Conservation (phyloP, 1,284 basidiomycete species). For the Quambalaria eucalypti region DNA sequence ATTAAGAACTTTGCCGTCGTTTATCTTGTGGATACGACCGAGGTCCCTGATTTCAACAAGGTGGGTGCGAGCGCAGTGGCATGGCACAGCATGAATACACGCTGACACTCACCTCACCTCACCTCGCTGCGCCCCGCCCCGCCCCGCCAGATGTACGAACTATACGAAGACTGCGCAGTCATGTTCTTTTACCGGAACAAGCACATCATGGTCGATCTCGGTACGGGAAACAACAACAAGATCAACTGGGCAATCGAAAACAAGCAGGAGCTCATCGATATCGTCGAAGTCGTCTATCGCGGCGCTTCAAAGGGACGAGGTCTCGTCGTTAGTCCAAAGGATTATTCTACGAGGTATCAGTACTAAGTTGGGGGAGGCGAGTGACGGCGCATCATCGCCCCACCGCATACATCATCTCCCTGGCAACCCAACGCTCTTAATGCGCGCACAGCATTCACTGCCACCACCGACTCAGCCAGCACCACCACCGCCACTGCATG, state of each 20-base stretch:
- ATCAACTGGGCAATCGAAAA: constrained; percentile 53
- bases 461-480: too few species aligned
- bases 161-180: constrained; percentile 27
- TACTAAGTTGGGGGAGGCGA: too few species aligned
- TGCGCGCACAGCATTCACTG: too few species aligned
- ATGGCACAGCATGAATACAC: too few species aligned
- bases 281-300: constrained; percentile 95
- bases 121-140: neutral
- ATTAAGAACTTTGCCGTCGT: constrained; percentile 98
- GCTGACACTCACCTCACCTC: neutral
- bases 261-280: constrained; percentile 67
- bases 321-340: constrained; percentile 94
- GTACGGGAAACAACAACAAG: constrained; percentile 99
- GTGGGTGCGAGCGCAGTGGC: constrained; percentile 4
- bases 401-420: too few species aligned
- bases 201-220: constrained; percentile 99
- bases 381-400: too few species aligned
- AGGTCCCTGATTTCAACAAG: constrained; percentile 95
- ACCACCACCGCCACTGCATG: too few species aligned
- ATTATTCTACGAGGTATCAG: constrained; percentile 36
- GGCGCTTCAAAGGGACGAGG: constrained; percentile 95
- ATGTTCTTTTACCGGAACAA: constrained; percentile 62
- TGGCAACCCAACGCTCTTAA: too few species aligned
- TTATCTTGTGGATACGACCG: constrained; percentile 88
- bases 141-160: constrained; percentile 52